These are phyloP conservation scores for Populus pruinosa DNA, from an alignment of 345 rosid species.

Conservation along the genomic window DNA sequence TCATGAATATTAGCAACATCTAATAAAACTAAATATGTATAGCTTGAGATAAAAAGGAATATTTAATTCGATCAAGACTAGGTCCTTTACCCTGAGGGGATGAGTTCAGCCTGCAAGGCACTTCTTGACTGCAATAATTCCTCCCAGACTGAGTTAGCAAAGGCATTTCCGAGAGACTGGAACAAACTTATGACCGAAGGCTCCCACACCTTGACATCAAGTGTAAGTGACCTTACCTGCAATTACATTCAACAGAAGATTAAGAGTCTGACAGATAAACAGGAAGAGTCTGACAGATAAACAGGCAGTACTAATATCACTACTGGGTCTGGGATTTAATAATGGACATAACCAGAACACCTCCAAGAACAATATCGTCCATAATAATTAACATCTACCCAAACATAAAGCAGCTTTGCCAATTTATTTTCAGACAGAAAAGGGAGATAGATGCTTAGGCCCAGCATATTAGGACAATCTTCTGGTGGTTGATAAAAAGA, in stretches of 20 bases:
- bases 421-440: neutral
- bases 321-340: neutral
- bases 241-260: conserved; percentile 18
- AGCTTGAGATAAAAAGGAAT: conserved; percentile 6
- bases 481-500: neutral
- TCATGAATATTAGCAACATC: conserved; percentile 24
- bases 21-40: conserved; percentile 1
- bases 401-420: neutral
- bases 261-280: conserved; percentile 4
- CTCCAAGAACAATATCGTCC: neutral
- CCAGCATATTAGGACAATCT: neutral
- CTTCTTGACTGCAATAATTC: conserved; percentile 83
- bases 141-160: conserved; percentile 97
- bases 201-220: conserved; percentile 98
- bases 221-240: conserved; percentile 97
- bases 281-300: conserved; percentile 8
- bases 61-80: conserved; percentile 5
- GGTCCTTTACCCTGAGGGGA: conserved; percentile 51
- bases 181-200: conserved; percentile 93
- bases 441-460: neutral
- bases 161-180: conserved; percentile 90
- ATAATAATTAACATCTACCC: neutral
- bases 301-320: neutral
- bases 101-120: conserved; percentile 59
- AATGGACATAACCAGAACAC: neutral